phyloP scores from a whole-genome alignment of 345 rosid species.

The Boechera retrofracta region DNA sequence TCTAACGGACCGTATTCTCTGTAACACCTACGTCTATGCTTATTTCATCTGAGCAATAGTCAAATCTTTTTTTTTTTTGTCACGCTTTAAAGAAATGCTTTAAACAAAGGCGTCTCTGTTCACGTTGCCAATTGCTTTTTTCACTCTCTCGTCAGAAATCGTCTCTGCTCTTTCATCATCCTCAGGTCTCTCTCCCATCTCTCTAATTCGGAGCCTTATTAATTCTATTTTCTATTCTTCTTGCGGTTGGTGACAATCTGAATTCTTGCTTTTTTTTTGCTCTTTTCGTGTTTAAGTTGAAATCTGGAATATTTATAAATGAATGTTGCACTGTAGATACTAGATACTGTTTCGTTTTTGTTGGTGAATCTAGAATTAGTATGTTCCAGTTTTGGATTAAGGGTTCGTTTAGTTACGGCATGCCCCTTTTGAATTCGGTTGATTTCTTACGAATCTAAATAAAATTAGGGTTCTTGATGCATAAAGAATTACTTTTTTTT shows the following conservation, averaged over 20 bases:
- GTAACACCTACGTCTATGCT: constrained; percentile 17
- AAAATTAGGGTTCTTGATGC: constrained; percentile 20
- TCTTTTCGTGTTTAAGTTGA: not conserved
- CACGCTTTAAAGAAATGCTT: not conserved
- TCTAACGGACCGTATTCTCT: constrained; percentile 40
- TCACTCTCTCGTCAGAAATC: constrained; percentile 16
- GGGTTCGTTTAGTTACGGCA: not conserved
- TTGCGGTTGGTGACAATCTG: constrained; percentile 20
- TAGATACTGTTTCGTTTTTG: not conserved
- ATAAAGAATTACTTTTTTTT: not conserved
- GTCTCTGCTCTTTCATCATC: constrained; percentile 18
- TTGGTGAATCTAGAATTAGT: constrained; percentile 16
- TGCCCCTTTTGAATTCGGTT: not conserved
- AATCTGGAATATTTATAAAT: not conserved
- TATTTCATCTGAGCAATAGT: constrained; percentile 11
- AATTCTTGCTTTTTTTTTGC: not conserved
- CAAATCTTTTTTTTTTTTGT: constrained; percentile 13
- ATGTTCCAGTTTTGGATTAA: not conserved
- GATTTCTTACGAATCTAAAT: not conserved
- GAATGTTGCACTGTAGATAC: not conserved
- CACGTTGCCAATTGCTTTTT: constrained; percentile 9
- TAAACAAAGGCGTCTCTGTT: constrained; percentile 5
- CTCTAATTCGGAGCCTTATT: not conserved
- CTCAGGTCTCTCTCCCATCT: not conserved
- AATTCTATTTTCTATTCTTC: constrained; percentile 2